Evolutionary conservation across 352 stramenopile genomes (phyloP).

Genomic region (Pythium angustatum): DNA sequence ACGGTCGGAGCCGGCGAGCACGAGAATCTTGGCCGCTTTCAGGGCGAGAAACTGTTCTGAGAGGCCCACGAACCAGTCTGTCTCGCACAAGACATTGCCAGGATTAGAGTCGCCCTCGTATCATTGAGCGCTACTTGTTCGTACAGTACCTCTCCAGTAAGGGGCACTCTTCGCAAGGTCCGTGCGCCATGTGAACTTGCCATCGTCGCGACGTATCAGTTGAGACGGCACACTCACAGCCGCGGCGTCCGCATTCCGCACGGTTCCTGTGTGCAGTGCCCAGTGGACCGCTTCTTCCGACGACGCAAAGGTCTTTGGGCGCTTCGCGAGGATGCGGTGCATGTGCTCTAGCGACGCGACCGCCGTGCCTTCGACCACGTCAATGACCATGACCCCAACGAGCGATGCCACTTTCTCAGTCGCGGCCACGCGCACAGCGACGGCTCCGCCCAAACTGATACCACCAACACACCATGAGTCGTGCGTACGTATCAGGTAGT

Average conservation of each 20-base stretch:
- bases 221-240: constrained; percentile 84
- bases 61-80: constrained; percentile 83
- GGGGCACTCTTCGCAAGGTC: constrained; percentile 69
- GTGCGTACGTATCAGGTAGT: neutral
- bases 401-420: constrained; percentile 60
- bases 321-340: constrained; percentile 71
- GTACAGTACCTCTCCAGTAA: constrained; percentile 82
- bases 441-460: constrained; percentile 81
- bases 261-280: constrained; percentile 70
- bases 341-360: constrained; percentile 86
- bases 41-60: constrained; percentile 85
- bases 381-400: constrained; percentile 85
- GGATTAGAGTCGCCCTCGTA: too few relatives aligned
- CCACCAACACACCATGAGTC: too few relatives aligned
- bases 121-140: too few relatives aligned
- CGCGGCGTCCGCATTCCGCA: constrained; percentile 76
- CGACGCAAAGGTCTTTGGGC: constrained; percentile 66
- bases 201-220: constrained; percentile 47
- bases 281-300: constrained; percentile 79
- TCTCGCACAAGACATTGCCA: too few relatives aligned
- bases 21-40: constrained; percentile 77
- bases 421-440: constrained; percentile 74
- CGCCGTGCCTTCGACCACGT: constrained; percentile 88
- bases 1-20: constrained; percentile 83
- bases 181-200: constrained; percentile 70